Base-by-base conservation (phyloP, 2,329 filamentous ascomycete genomes). In the Paramyrothecium roridum region DNA sequence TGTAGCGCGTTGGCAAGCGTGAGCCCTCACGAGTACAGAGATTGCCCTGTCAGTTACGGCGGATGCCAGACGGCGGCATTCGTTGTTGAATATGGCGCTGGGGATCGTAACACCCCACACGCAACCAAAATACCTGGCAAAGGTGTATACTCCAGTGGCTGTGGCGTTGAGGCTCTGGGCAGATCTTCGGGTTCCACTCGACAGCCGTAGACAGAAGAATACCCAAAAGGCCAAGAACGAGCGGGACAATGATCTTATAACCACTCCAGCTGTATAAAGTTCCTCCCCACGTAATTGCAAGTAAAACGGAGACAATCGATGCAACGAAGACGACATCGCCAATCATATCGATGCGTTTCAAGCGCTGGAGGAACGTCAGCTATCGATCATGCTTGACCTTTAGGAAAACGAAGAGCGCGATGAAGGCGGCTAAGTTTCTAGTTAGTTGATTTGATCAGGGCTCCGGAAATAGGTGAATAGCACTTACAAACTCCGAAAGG, bases 261-360 rank as follows among this genome's bases (percentile, higher is more conserved):
- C 74, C 72, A n/a, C 65, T 64, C 81, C 81, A 84, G 1, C 71
- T 59, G 60, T 82, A 80, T 1, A 72, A 71, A 8, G 73, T 73
- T 3, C 81, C 80, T 3, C 74, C 80, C 81, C 81, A 84, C 0
- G 78, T 76, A 11, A 83, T 71, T 3, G 73, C 80, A 3, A 84
- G 67, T 34, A 83, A 75, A 17, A 84, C 58, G 7, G 74, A 62
- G 1, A 70, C 64, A 11, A 70, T 65, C n/a, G 0, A 70, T 67
- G 0, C 60, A 66, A 2, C 74, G 70, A 30, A 66, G 1, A 80
- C 54, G 16, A 59, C 50, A 20, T 73, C 77, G 2, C 78, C 79
- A 0, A 68, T 48, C 47, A 64, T 74, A 58, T 83, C 79, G 48
- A 77, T 63, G 1, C 57, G n/a, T n/a, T n/a, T 59, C 11, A 19